Conservation (phyloP, 768 basidiomycete species). For the Glaciozyma antarctica region DNA sequence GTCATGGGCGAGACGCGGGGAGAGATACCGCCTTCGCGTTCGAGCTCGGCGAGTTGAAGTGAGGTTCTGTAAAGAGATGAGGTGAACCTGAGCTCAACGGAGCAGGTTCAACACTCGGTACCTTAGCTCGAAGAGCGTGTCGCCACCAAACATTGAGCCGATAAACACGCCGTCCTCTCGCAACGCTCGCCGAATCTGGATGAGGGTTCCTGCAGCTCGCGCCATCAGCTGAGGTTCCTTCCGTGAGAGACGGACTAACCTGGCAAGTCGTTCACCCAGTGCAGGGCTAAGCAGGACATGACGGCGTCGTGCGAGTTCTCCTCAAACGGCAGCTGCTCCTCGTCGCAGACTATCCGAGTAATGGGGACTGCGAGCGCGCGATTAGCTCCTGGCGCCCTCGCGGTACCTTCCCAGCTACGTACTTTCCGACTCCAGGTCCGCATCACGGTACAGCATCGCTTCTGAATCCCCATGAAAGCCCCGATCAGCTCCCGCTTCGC, state of each 20-base stretch:
- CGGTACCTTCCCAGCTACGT: slow-evolving; percentile 1
- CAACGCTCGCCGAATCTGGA: slow-evolving; percentile 76
- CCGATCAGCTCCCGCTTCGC: too few species aligned
- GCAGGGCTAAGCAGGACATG: slow-evolving; percentile 79
- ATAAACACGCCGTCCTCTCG: slow-evolving; percentile 89
- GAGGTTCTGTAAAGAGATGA: slow-evolving; percentile 54
- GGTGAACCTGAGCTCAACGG: slow-evolving; percentile 69
- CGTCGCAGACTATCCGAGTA: slow-evolving; percentile 68
- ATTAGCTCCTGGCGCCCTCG: background rate
- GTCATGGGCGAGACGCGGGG: slow-evolving; percentile 97
- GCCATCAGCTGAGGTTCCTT: background rate
- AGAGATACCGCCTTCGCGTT: slow-evolving; percentile 92
- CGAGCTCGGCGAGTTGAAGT: slow-evolving; percentile 83
- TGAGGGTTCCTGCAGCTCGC: slow-evolving; percentile 53
- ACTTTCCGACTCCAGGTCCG: slow-evolving; percentile 74
- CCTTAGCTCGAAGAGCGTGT: slow-evolving; percentile 89
- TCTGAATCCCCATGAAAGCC: slow-evolving; percentile 44
- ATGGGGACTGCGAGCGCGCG: slow-evolving; percentile 52
- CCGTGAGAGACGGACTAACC: slow-evolving; percentile 45
- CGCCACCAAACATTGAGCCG: slow-evolving; percentile 89
- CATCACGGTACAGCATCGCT: slow-evolving; percentile 62
- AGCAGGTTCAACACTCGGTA: too few species aligned
- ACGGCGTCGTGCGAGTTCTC: slow-evolving; percentile 79
- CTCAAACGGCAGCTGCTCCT: slow-evolving; percentile 67
- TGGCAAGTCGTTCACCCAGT: slow-evolving; percentile 97